Evolutionary conservation across 768 basidiomycete species (phyloP).

Genomic region (Leccinum obscurum): DNA sequence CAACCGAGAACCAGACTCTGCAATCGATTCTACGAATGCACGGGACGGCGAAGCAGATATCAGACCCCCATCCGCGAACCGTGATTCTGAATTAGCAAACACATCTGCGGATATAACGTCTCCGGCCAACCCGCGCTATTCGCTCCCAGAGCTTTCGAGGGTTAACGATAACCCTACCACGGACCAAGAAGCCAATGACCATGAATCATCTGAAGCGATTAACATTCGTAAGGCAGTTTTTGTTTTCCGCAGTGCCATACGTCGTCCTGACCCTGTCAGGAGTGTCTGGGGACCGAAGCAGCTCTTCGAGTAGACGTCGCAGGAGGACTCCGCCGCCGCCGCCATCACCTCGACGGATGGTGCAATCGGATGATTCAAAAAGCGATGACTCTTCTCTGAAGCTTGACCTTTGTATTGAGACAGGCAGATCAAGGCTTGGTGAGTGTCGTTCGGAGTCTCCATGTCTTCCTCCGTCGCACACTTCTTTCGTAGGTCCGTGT

Average conservation of each 20-base stretch:
- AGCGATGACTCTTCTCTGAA: too few relatives aligned
- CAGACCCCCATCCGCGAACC: background rate
- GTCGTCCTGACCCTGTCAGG: conserved; percentile 5
- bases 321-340: conserved; percentile 3
- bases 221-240: conserved; percentile 3
- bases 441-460: too few relatives aligned
- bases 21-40: background rate
- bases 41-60: background rate
- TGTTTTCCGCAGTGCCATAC: background rate
- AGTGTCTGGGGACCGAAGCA: background rate
- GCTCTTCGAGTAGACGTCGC: background rate
- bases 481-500: too few relatives aligned
- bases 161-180: background rate
- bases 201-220: background rate
- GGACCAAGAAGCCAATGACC: background rate
- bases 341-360: background rate
- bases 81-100: background rate
- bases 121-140: background rate
- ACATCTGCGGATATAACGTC: background rate
- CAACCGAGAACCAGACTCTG: background rate
- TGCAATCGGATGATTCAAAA: too few relatives aligned
- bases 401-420: too few relatives aligned
- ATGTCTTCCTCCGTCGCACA: too few relatives aligned
- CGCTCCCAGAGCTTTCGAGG: background rate
- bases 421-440: too few relatives aligned